Percentiles rank a stretch among this genome's conserved stretches.
These are phyloP conservation scores for Lyophyllum atratum DNA, from an alignment of 768 basidiomycete species.

Conservation along the genomic window DNA sequence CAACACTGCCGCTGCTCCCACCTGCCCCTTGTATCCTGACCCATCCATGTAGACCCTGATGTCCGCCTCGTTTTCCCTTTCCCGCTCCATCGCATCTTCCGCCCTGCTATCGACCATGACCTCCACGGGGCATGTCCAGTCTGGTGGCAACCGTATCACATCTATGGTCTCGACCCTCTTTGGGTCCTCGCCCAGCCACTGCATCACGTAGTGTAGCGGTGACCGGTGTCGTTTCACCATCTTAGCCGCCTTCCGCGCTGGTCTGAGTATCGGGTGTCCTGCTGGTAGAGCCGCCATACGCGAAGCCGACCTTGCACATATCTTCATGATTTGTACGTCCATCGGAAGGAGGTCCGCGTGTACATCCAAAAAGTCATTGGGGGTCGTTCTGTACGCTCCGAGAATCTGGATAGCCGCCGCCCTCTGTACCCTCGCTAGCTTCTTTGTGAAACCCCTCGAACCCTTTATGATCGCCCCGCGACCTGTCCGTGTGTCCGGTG, in stretches of 20 bases:
- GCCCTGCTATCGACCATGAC: not conserved
- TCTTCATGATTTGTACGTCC: constrained; percentile 11
- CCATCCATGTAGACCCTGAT: not conserved
- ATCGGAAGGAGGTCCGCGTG: constrained; percentile 19
- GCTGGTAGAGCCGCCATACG: constrained; percentile 9
- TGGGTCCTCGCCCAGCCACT: not conserved
- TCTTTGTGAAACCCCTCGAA: not conserved
- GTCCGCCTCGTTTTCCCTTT: not conserved
- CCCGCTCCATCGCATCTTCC: not conserved
- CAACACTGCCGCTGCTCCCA: not conserved
- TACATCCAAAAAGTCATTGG: constrained; percentile 12
- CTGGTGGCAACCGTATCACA: too few relatives aligned
- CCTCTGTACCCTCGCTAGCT: constrained; percentile 14
- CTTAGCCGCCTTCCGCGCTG: not conserved
- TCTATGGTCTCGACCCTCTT: not conserved
- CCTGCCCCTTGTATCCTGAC: not conserved
- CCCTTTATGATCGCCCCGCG: constrained; percentile 8
- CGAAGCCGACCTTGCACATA: constrained; percentile 7
- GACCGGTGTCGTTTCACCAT: not conserved
- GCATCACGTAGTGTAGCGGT: not conserved
- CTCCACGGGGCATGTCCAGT: not conserved
- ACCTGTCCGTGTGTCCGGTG: too few relatives aligned
- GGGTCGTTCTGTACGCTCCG: constrained; percentile 13
- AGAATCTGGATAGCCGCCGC: constrained; percentile 11
- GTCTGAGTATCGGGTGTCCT: constrained; percentile 10